Evolutionary conservation across 2,329 filamentous ascomycete genomes (phyloP).

Genomic region (Tolypocladium cylindrosporum): DNA sequence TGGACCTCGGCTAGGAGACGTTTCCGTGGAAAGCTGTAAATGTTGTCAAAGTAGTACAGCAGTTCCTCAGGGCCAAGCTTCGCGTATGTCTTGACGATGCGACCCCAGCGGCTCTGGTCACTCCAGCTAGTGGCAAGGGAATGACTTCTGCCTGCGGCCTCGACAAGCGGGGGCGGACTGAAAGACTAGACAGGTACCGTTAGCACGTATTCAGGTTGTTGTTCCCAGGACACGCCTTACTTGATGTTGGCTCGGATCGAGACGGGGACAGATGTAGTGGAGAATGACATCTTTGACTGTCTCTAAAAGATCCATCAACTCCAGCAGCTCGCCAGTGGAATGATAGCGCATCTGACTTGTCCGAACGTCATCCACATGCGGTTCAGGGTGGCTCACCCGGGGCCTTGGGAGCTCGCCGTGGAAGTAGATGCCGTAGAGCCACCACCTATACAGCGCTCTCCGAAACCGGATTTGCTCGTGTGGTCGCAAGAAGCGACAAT

Average conservation of each 20-base stretch:
- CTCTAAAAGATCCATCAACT: constrained; percentile 33
- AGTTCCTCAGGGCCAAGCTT: constrained; percentile 41
- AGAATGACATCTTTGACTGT: constrained; percentile 34
- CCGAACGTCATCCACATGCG: constrained; percentile 28
- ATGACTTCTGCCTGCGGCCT: constrained; percentile 14
- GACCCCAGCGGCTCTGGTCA: constrained; percentile 25
- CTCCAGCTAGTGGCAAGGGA: constrained; percentile 24
- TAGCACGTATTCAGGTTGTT: constrained; percentile 1
- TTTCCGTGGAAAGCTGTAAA: constrained; percentile 33
- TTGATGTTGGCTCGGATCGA: constrained; percentile 24
- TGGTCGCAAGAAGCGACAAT: constrained; percentile 31
- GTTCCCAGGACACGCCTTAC: constrained; percentile 14
- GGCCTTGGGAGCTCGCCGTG: constrained; percentile 32
- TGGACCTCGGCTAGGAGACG: constrained; percentile 33
- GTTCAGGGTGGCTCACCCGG: constrained; percentile 25
- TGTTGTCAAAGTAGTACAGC: constrained; percentile 36
- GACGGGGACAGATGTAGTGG: constrained; percentile 35
- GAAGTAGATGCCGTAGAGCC: constrained; percentile 43
- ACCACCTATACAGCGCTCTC: constrained; percentile 42
- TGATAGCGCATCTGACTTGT: constrained; percentile 32
- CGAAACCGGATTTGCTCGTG: constrained; percentile 37
- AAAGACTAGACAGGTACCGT: constrained; percentile 7
- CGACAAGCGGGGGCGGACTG: constrained; percentile 11
- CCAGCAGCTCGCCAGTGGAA: constrained; percentile 32
- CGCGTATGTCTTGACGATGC: constrained; percentile 33